Evolutionary conservation across 2,329 filamentous ascomycete genomes (phyloP).

Genomic region (Nothopassalora personata): DNA sequence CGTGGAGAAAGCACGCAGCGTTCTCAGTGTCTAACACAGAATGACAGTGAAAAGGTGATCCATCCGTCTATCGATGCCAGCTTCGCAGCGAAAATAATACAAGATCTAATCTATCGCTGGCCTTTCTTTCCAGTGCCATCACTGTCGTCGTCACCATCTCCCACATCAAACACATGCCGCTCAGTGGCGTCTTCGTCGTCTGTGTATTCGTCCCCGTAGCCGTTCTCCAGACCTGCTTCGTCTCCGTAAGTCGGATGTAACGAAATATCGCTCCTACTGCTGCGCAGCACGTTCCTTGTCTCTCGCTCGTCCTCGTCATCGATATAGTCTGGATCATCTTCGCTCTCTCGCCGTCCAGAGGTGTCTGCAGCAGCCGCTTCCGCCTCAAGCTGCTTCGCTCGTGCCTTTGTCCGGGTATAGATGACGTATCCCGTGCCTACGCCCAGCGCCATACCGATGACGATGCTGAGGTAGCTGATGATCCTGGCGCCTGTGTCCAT

Average conservation of each 20-base stretch:
- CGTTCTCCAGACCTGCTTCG: conserved; percentile 39
- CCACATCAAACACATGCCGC: conserved; percentile 42
- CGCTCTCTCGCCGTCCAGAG: conserved; percentile 21
- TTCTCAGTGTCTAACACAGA: too few species aligned
- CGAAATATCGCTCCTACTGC: conserved; percentile 50
- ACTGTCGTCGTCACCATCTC: conserved; percentile 37
- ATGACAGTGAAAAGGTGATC: too few species aligned
- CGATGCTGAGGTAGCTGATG: conserved; percentile 78
- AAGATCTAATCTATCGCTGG: not conserved
- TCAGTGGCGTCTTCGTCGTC: conserved; percentile 40
- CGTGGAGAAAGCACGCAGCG: too few species aligned
- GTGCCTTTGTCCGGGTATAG: conserved; percentile 57
- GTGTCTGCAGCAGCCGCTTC: conserved; percentile 38
- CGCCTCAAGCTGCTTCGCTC: conserved; percentile 46
- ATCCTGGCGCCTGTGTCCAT: conserved; percentile 76
- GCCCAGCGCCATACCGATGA: conserved; percentile 65
- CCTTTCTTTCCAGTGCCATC: conserved; percentile 14
- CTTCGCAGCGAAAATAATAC: not conserved
- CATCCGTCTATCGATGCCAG: not conserved
- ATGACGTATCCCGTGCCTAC: conserved; percentile 75
- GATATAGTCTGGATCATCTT: conserved; percentile 35
- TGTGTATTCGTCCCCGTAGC: conserved; percentile 40
- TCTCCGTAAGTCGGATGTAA: conserved; percentile 48
- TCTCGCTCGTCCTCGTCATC: conserved; percentile 43
- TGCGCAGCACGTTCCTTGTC: conserved; percentile 37